These are phyloP conservation scores for Rhizoclosmatium sp. DNA, from an alignment of 192 early-diverging fungal genomes.

Conservation along the genomic window DNA sequence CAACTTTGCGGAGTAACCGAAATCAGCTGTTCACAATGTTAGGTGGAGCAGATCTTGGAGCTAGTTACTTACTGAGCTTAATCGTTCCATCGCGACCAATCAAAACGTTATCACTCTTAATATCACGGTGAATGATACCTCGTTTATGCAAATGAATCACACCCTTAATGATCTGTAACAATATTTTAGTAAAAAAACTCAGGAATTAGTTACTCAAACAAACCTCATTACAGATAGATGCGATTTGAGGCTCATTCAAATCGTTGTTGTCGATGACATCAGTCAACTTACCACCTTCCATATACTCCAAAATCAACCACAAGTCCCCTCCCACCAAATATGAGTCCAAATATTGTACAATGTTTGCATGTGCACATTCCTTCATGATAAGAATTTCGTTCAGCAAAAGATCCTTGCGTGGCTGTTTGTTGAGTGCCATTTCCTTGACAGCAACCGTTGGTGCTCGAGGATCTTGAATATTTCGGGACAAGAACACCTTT, in stretches of 20 bases:
- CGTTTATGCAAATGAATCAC: constrained; percentile 83
- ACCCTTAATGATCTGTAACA: constrained; percentile 72
- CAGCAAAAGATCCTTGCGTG: constrained; percentile 90
- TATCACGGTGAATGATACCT: constrained; percentile 91
- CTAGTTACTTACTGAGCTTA: constrained; percentile 63
- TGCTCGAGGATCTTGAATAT: constrained; percentile 61
- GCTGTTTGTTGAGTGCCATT: constrained; percentile 88
- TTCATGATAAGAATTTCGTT: constrained; percentile 97
- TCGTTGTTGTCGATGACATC: constrained; percentile 89
- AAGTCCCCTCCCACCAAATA: constrained; percentile 82
- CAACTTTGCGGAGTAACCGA: constrained; percentile 91
- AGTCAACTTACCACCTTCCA: constrained; percentile 92
- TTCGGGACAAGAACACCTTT: constrained; percentile 86
- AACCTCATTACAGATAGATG: constrained; percentile 42
- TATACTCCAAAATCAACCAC: constrained; percentile 96
- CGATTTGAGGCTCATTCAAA: constrained; percentile 52
- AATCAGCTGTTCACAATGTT: constrained; percentile 67
- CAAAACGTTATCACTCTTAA: constrained; percentile 84
- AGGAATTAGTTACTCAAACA: neutral
- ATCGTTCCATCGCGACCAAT: constrained; percentile 75
- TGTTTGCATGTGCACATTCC: constrained; percentile 88
- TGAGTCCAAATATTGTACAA: constrained; percentile 90
- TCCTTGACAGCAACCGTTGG: constrained; percentile 91
- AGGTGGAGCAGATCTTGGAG: neutral
- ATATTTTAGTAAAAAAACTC: neutral